Evolutionary conservation across 1,139 yeast species (phyloP).

Genomic region (Magnusiomyces sp.): DNA sequence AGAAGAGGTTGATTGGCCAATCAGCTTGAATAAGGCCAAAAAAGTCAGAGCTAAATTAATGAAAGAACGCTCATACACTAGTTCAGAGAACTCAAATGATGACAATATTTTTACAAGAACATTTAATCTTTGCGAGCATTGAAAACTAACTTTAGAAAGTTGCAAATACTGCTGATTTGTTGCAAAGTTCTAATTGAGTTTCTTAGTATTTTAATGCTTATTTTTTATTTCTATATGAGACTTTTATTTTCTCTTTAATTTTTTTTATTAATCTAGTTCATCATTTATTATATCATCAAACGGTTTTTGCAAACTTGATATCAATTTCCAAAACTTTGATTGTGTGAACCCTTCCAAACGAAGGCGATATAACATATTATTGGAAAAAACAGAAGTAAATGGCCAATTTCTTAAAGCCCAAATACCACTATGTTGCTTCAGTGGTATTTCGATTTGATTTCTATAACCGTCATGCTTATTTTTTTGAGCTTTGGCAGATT

Average conservation of each 20-base stretch:
- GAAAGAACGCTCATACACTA: conserved; percentile 34
- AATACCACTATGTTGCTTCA: neutral
- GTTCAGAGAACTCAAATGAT: neutral
- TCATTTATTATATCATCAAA: conserved; percentile 2
- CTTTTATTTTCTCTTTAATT: neutral
- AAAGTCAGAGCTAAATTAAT: conserved; percentile 30
- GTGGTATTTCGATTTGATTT: neutral
- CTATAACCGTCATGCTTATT: neutral
- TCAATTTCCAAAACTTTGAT: neutral
- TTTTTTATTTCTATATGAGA: too few species aligned
- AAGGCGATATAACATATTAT: neutral
- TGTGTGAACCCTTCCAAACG: neutral
- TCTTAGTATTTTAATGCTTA: too few species aligned
- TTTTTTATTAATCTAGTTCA: neutral
- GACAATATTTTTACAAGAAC: neutral
- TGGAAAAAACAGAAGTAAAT: neutral
- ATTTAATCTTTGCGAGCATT: neutral
- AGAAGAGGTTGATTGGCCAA: conserved; percentile 22
- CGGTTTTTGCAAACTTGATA: conserved; percentile 3
- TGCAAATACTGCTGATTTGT: too few species aligned
- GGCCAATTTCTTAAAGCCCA: neutral
- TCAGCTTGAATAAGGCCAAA: conserved; percentile 28
- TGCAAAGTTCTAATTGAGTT: too few species aligned
- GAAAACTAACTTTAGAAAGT: too few species aligned
- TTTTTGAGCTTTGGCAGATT: neutral